Conservation (phyloP, 192 early-diverging fungal species). For the Pilaira anomala region DNA sequence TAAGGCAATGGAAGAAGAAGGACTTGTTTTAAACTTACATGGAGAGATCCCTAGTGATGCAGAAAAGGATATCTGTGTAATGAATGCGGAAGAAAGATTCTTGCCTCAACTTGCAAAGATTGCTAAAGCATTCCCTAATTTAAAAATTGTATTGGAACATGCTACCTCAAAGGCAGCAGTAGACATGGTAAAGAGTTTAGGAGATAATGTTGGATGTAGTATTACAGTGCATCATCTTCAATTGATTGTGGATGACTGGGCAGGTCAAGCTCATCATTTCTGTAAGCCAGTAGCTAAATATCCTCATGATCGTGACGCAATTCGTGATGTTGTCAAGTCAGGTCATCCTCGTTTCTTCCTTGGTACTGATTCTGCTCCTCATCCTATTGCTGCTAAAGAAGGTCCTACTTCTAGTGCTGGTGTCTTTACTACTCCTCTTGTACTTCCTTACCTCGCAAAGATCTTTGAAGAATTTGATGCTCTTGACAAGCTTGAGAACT, state of each 20-base stretch:
- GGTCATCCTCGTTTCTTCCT: slow-evolving; percentile 96
- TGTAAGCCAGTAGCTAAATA: slow-evolving; percentile 99
- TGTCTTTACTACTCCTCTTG: slow-evolving; percentile 87
- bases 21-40: slow-evolving; percentile 94
- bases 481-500: slow-evolving; percentile 74
- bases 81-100: slow-evolving; percentile 96
- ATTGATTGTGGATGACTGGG: slow-evolving; percentile 95
- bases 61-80: slow-evolving; percentile 82
- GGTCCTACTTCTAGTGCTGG: slow-evolving; percentile 79
- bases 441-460: slow-evolving; percentile 84
- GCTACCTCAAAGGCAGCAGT: slow-evolving; percentile 94
- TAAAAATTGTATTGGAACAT: slow-evolving; percentile 96
- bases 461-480: slow-evolving; percentile 83
- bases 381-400: slow-evolving; percentile 86
- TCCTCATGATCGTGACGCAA: slow-evolving; percentile 85
- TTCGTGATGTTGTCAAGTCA: slow-evolving; percentile 67
- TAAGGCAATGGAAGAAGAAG: slow-evolving; percentile 89
- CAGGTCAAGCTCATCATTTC: slow-evolving; percentile 92
- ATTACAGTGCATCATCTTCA: slow-evolving; percentile 96
- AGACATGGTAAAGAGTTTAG: slow-evolving; percentile 86
- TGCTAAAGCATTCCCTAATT: slow-evolving; percentile 85
- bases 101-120: slow-evolving; percentile 80
- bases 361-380: slow-evolving; percentile 95
- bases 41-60: slow-evolving; percentile 90
- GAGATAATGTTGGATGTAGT: slow-evolving; percentile 87